Evolutionary conservation across 2,329 filamentous ascomycete genomes (phyloP).

Genomic region (Teratosphaeriaceae sp.): DNA sequence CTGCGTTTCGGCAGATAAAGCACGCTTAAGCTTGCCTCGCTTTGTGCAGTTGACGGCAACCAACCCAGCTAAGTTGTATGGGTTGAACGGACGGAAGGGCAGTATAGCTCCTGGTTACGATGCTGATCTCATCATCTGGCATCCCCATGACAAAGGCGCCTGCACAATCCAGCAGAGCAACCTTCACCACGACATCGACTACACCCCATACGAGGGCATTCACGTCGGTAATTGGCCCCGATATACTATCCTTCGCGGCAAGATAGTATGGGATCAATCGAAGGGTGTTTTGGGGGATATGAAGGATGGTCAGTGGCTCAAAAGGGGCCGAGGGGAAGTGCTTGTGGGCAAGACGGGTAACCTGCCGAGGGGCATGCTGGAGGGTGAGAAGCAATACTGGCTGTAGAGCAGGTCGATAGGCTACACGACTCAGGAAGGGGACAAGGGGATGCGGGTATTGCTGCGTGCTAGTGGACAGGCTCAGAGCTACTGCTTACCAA

Average conservation of each 20-base stretch:
- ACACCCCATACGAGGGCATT: conserved; percentile 56
- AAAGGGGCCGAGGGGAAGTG: conserved; percentile 30
- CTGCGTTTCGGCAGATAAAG: conserved; percentile 19
- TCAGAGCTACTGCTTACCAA: too few relatives aligned
- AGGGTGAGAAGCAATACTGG: conserved; percentile 26
- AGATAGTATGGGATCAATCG: conserved; percentile 53
- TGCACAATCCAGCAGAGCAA: conserved; percentile 35
- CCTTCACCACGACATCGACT: conserved; percentile 57
- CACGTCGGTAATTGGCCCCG: conserved; percentile 55
- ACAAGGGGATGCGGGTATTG: too few relatives aligned
- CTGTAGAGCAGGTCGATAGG: too few relatives aligned
- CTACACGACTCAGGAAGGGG: too few relatives aligned
- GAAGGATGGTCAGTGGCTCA: conserved; percentile 30
- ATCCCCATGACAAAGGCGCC: conserved; percentile 23
- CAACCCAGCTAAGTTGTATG: conserved; percentile 41
- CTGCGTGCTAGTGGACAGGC: too few relatives aligned
- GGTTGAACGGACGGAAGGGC: conserved; percentile 34
- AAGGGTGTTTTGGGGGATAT: conserved; percentile 37
- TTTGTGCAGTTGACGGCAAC: conserved; percentile 41
- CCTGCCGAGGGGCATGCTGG: conserved; percentile 24
- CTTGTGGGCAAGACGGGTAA: conserved; percentile 24
- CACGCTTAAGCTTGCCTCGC: conserved; percentile 28
- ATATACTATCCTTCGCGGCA: conserved; percentile 53
- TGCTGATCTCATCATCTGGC: conserved; percentile 40
- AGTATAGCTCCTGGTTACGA: conserved; percentile 37